Percentiles rank a stretch among this genome's conserved stretches.
Evolutionary conservation across 169 alveolate species (phyloP).

Genomic region (Plasmodium vivax): DNA sequence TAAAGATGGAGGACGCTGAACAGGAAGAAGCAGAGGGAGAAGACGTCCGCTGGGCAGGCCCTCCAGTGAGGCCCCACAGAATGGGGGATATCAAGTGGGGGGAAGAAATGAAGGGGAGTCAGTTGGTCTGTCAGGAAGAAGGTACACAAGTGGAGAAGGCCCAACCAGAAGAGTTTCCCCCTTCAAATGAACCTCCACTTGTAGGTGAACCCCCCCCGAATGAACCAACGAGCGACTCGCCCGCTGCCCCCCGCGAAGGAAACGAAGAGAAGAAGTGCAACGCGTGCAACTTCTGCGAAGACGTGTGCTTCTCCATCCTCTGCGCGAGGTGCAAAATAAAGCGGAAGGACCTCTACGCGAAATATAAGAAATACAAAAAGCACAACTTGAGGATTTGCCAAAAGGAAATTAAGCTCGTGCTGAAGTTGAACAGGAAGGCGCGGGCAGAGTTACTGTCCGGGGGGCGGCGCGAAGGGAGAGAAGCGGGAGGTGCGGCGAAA

Average conservation of each 20-base stretch:
- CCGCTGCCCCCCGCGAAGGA: neutral
- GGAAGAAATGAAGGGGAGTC: neutral
- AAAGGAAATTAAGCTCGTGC: neutral
- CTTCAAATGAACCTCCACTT: neutral
- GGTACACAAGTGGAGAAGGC: neutral
- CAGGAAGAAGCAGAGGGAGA: neutral
- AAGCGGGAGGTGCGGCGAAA: neutral
- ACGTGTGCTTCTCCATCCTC: conserved; percentile 23
- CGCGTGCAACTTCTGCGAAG: conserved; percentile 56
- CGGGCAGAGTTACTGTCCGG: neutral
- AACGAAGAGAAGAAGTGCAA: neutral
- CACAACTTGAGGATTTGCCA: conserved; percentile 15
- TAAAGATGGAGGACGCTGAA: neutral
- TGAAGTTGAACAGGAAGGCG: neutral
- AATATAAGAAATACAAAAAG: conserved; percentile 28
- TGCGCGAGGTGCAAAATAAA: conserved; percentile 30
- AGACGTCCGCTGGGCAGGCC: neutral
- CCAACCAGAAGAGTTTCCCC: neutral
- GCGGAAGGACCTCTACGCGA: conserved; percentile 18
- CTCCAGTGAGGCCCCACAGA: neutral
- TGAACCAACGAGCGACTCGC: neutral
- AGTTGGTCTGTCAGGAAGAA: neutral
- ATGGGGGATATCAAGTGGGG: neutral
- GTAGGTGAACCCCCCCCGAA: neutral
- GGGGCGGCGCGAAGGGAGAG: neutral